phyloP scores from a whole-genome alignment of 306 rosid genomes.

The Malus asiatica region DNA sequence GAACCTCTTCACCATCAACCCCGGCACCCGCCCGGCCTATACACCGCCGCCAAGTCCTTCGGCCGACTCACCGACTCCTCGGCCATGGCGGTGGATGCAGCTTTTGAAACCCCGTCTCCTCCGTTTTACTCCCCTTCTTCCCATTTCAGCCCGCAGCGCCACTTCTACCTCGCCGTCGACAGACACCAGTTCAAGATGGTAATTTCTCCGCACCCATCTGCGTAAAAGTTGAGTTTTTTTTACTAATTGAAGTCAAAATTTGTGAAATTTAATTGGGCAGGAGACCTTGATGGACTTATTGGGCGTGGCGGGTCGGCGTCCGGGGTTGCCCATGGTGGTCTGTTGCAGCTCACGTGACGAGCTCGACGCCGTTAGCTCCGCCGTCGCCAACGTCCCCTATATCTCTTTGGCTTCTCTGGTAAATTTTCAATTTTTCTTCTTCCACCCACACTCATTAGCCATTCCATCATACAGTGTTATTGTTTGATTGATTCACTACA shows the following conservation, averaged over 20 bases:
- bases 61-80: conserved; percentile 22
- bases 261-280: conserved; percentile 25
- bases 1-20: conserved; percentile 54
- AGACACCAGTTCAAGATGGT: conserved; percentile 81
- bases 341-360: conserved; percentile 85
- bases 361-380: conserved; percentile 66
- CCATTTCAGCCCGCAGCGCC: conserved; percentile 58
- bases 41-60: conserved; percentile 21
- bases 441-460: neutral
- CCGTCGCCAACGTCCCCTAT: conserved; percentile 54
- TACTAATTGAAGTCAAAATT: neutral
- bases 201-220: neutral
- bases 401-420: conserved; percentile 65
- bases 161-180: conserved; percentile 80
- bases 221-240: neutral
- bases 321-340: conserved; percentile 58
- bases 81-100: conserved; percentile 40
- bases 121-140: conserved; percentile 26
- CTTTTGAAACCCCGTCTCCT: conserved; percentile 31
- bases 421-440: neutral
- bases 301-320: conserved; percentile 65
- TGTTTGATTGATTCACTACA: neutral
- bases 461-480: neutral
- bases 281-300: conserved; percentile 66
- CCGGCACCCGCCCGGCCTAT: conserved; percentile 61